Percentiles rank a stretch among this genome's conserved stretches.
Conservation (phyloP, 2,329 filamentous ascomycete species). For the Zopfia rhizophila region DNA sequence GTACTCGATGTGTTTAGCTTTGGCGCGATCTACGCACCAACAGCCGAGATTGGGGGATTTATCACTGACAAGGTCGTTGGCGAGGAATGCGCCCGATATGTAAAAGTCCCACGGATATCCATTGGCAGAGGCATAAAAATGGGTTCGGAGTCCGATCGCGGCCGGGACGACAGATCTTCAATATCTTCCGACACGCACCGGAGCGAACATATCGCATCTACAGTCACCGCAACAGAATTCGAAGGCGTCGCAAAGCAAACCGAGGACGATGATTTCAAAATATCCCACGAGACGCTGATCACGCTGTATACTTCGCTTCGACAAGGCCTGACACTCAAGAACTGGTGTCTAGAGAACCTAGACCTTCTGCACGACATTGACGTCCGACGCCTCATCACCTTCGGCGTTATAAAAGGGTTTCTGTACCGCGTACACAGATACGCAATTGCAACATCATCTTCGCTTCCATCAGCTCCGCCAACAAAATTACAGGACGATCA, state of each 20-base stretch:
- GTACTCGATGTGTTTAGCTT: constrained; percentile 97
- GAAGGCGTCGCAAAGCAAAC: constrained; percentile 17
- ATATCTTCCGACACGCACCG: constrained; percentile 34
- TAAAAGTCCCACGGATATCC: constrained; percentile 59
- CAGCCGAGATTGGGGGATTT: constrained; percentile 81
- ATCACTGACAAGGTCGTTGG: constrained; percentile 79
- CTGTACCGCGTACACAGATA: constrained; percentile 94
- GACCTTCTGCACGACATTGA: constrained; percentile 81
- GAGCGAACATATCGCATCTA: constrained; percentile 26
- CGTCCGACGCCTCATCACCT: constrained; percentile 90
- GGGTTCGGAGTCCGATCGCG: constrained; percentile 24
- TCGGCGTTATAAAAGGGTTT: constrained; percentile 94
- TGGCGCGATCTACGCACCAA: constrained; percentile 86
- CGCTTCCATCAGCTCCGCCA: constrained; percentile 38
- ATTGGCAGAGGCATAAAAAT: constrained; percentile 27
- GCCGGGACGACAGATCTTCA: constrained; percentile 32
- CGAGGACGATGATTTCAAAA: constrained; percentile 29
- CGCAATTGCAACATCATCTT: constrained; percentile 66
- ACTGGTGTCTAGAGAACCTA: constrained; percentile 83
- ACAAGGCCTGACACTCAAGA: constrained; percentile 83
- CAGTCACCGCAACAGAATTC: constrained; percentile 26
- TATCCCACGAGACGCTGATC: constrained; percentile 65
- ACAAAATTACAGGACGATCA: constrained; percentile 29
- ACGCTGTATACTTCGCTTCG: constrained; percentile 87
- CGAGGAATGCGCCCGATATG: constrained; percentile 88